Base-by-base conservation (phyloP, 2,329 filamentous ascomycete species). In the Cordyceps cateniannulata region DNA sequence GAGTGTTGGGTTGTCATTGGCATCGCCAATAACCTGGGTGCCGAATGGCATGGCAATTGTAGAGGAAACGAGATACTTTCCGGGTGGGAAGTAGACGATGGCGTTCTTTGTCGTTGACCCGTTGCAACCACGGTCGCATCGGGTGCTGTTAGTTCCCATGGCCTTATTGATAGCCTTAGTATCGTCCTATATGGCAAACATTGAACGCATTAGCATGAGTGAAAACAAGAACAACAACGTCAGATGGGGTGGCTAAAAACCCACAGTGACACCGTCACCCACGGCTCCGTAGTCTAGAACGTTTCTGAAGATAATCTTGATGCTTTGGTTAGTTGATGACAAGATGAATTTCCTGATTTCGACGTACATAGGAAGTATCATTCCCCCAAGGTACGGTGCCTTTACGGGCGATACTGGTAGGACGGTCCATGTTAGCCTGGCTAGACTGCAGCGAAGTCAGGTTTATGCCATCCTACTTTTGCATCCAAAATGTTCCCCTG, bases 1-100 rank as follows among this genome's bases (percentile, higher is more conserved):
- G 38, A 87, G 73, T 3, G 77, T 77, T 2, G 84, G 83, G 22
- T 80, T 70, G 54, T 78, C 77, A 63, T 80, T 83, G 4, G 84
- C 51, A 32, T 51, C 48, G 7, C 50, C 50, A 40, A 53, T 53
- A 12, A 53, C 8, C 32, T 57, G 42, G 4, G 50, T 53, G 32
- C 50, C 50, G 25, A 40, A 53, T 9, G 20, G 32, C 20, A 40
- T 40, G 10, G n/a, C 50, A 12, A 53, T 20, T 22, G 50, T 40
- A 18, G 8, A 16, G 20, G 32, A 40, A 7, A 53, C 12, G 35
- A 35, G 53, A 18, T 45, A 32, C 3, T 38, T 51, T 8, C 56
- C 67, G 0, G 67, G 61, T 1, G 69, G 69, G 45, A 70, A 70
- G 55, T 70, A 49, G 25, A 49, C 25, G 6, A 49, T 49, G 25